Percentiles rank a stretch among this genome's conserved stretches.
Conservation (phyloP, 345 rosid genomes). For the Acer campestre region DNA sequence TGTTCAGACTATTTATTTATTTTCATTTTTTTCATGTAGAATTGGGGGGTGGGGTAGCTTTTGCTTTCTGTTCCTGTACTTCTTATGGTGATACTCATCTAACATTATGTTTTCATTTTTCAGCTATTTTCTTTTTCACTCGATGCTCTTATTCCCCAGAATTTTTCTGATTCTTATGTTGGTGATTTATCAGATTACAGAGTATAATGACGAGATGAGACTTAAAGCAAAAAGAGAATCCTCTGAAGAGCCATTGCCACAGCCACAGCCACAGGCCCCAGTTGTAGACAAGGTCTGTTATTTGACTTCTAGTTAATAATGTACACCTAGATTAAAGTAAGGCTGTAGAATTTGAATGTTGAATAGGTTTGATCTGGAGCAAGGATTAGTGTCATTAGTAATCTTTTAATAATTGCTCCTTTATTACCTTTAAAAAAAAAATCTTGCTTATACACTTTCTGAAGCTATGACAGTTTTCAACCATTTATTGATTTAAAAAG, state of each 20-base stretch:
- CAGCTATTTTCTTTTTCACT: background rate
- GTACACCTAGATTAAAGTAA: background rate
- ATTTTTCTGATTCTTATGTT: slow-evolving; percentile 16
- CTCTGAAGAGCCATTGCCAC: slow-evolving; percentile 57
- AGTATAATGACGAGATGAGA: slow-evolving; percentile 76
- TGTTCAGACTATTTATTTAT: background rate
- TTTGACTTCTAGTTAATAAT: background rate
- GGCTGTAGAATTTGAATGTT: background rate
- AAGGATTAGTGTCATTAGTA: background rate
- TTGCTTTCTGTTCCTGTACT: background rate
- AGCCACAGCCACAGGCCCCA: slow-evolving; percentile 54
- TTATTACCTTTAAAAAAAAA: background rate
- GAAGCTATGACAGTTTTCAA: background rate
- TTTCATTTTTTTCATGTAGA: no score
- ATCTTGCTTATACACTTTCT: background rate
- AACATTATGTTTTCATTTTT: background rate
- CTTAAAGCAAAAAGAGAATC: slow-evolving; percentile 72
- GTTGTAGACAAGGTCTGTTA: slow-evolving; percentile 68
- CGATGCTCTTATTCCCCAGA: background rate
- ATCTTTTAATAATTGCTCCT: background rate
- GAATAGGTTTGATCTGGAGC: background rate
- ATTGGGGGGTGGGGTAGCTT: background rate
- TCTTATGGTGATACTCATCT: background rate
- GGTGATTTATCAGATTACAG: slow-evolving; percentile 54
- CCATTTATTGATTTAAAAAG: background rate